Evolutionary conservation across 352 stramenopile species (phyloP).

Genomic region (Pythium catenulatum): DNA sequence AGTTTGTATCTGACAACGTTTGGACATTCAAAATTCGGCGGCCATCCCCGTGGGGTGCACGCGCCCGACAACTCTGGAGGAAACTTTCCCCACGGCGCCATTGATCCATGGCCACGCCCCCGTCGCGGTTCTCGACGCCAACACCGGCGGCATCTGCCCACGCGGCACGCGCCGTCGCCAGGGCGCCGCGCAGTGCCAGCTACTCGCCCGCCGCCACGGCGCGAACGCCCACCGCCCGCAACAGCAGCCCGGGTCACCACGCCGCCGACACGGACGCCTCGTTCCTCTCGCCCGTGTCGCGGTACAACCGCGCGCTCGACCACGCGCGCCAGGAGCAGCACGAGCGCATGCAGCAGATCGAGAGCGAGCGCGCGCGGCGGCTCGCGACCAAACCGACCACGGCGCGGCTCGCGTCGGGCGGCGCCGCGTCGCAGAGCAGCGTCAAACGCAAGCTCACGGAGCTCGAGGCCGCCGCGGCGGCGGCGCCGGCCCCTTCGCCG

Average conservation of each 20-base stretch:
- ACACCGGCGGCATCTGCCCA: neutral
- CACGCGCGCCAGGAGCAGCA: constrained; percentile 56
- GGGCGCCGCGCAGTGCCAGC: constrained; percentile 33
- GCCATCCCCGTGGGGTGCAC: too few species aligned
- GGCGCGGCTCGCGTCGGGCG: neutral
- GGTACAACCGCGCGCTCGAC: constrained; percentile 58
- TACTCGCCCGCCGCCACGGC: constrained; percentile 23
- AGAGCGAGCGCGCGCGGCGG: constrained; percentile 39
- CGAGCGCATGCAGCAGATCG: constrained; percentile 59
- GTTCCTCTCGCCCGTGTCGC: constrained; percentile 67
- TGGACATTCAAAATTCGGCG: too few species aligned
- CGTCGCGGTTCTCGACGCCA: constrained; percentile 51
- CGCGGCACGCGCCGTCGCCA: neutral
- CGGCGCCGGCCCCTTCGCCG: neutral
- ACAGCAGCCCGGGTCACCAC: constrained; percentile 3
- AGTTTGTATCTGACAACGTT: too few species aligned
- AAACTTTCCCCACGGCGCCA: too few species aligned
- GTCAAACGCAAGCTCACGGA: constrained; percentile 64
- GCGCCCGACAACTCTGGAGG: neutral
- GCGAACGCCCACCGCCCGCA: neutral
- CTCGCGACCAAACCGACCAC: constrained; percentile 39
- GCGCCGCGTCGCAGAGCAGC: constrained; percentile 1
- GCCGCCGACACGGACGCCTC: too few species aligned
- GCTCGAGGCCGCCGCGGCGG: constrained; percentile 13
- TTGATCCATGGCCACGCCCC: constrained; percentile 49